Evolutionary conservation across 1,284 basidiomycete genomes (phyloP), one percentile per base, ranked within the genome.

Genomic region (Anthracocystis setariae): DNA sequence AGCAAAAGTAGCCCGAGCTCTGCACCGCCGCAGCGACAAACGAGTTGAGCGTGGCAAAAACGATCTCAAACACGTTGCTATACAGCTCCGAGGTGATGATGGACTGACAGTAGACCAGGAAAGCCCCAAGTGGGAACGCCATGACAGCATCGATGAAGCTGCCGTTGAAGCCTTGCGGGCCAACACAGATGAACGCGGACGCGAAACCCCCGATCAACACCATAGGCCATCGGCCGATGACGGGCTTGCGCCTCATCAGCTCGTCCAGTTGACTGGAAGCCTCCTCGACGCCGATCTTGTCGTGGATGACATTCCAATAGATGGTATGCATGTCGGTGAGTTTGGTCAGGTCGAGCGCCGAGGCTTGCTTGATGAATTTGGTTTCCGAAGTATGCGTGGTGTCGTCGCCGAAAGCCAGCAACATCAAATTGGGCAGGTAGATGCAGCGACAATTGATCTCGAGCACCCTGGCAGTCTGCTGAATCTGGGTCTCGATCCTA

Each of bases 301-400:
- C 93, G 80, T 94, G 91, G 35, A 94, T 92, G 69, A 94, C 90
- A 83, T 89, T 89, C 91, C 91, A 94, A 82, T 92, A 94, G 40
- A 93, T 84, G 58, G 86, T 83, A 82, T 93, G 91, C 38, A 90
- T 90, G 51, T 90, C 88, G 8, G 89, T 87, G n/a, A 82, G 62
- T 61, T 75, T 76, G 46, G 80, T 80, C 46, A 81, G 45, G 49
- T 82, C 79, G 20, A 82, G 70, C 1, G 63, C 75, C 23, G 76
- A 77, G 29, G 62, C 64, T 50, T 77, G 77, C 71, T 84, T 84
- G 76, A 84, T 84, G 64, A 84, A 82, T 55, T 92, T 92, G 77
- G 93, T 89, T 78, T 90, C 90, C 73, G 90, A 91, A 5, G 93
- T 95, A 71, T 92, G 90, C 3, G 92, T 94, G 2, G 89, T 85